phyloP scores from a whole-genome alignment of 169 alveolate species.

The Cryptosporidium viatorum region DNA sequence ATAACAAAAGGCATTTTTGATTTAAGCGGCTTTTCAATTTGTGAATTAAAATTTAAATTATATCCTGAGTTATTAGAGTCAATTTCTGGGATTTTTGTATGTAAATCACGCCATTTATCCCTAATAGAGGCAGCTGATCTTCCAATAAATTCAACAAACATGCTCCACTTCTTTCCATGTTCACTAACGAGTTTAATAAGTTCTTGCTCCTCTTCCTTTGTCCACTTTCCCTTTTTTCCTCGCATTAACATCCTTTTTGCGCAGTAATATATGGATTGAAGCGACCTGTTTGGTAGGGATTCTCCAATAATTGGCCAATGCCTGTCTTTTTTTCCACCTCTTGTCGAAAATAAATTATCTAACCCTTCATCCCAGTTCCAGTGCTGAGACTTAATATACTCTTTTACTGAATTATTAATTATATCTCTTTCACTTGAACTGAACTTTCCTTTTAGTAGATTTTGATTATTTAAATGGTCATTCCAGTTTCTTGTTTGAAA shows the following conservation, averaged over 20 bases:
- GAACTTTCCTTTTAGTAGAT: constrained; percentile 54
- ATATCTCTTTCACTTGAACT: constrained; percentile 61
- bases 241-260: constrained; percentile 59
- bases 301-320: constrained; percentile 74
- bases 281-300: constrained; percentile 54
- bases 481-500: constrained; percentile 43
- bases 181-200: constrained; percentile 53
- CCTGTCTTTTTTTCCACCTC: constrained; percentile 47
- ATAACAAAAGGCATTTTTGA: constrained; percentile 63
- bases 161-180: constrained; percentile 66
- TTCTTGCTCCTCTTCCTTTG: constrained; percentile 66
- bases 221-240: constrained; percentile 72
- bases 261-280: constrained; percentile 64
- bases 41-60: background rate
- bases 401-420: constrained; percentile 9
- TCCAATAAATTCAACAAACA: constrained; percentile 61
- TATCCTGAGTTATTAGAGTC: background rate
- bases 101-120: constrained; percentile 74
- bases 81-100: constrained; percentile 17
- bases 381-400: constrained; percentile 40
- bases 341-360: constrained; percentile 38
- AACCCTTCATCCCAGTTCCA: constrained; percentile 71
- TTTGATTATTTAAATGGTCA: constrained; percentile 62
- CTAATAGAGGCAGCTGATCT: constrained; percentile 74
- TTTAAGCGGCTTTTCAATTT: background rate